Base-by-base conservation (phyloP, 2,329 filamentous ascomycete genomes). In the Cladosporium cucumerinum region DNA sequence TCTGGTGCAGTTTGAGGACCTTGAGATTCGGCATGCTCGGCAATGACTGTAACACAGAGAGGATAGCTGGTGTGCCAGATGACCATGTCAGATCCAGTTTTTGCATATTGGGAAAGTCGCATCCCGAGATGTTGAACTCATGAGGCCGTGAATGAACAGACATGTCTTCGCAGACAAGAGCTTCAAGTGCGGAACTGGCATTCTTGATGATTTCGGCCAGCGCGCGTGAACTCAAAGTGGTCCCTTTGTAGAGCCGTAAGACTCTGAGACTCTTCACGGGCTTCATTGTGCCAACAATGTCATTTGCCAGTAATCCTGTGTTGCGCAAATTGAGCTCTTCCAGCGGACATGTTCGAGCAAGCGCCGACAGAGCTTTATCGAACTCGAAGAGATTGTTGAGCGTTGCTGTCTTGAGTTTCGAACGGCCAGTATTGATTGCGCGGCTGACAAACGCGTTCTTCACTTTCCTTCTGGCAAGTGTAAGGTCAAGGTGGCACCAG, bases 401-500 rank as follows among this genome's bases (percentile, higher is more conserved):
- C 0, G 73, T 75, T 2, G 72, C 76, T 8, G 70, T 69, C 0
- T 69, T 74, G n/a, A 82, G 69, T 32, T 75, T 75, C 25, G 70
- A 64, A 10, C 77, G 69, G 2, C 78, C 80, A 23, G 72, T 73
- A 55, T 77, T 76, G 59, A 82, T 78, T 5, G 79, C 80, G 5
- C 73, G 73, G 63, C 76, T 78, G 51, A 82, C 68, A 64, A 82
- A 82, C 12, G 65, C 67, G 5, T 73, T 74, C n/a, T 71, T 72
- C 3, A 86, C 79, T 25, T 70, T 71, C 3, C 76, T 75, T 67
- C 73, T 77, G 6, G 82, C 80, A 3, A 72, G 73, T 2, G 79
- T 80, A 10, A 88, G 77, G 67, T 87, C 85, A 12, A 88, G 73
- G 65, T 83, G 74, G 65, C 76, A 77, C 84, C 86, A 86, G 1